Base-by-base conservation (phyloP, 139 green algal species). In the Yamagishiella unicocca region DNA sequence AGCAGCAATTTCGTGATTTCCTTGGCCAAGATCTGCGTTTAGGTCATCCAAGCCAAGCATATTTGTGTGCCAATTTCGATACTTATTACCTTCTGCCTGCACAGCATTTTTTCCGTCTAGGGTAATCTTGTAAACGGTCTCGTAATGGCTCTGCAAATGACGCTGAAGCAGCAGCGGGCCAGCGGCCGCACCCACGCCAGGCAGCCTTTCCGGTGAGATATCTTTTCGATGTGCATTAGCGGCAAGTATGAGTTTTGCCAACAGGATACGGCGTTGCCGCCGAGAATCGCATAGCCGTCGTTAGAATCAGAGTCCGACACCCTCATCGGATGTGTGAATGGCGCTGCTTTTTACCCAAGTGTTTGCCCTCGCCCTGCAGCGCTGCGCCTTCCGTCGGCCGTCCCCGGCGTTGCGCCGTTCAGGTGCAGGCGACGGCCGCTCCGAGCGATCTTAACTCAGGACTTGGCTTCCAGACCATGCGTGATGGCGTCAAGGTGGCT, bases 401-500 rank as follows among this genome's bases (percentile, higher is more conserved):
- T 21, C 8, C 38, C 21, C 55, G 78, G 31, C n/a, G 58, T 24
- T 46, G 58, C 38, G 31, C 79, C 12, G 62, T 92, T 31, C 24
- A 29, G 35, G 84, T 89, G 25, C 79, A 67, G 29, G 85, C 85
- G 35, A 85, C 85, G 24, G 85, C 89, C 50, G 33, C 66, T 29
- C 29, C 45, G 2, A 80, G 64, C 72, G 83, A 86, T 37, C 82
- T 88, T 14, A 87, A 64, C 66, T 35, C 53, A 0, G 50, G 81
- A 31, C 86, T 92, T 43, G 90, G 90, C 76, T 92, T 92, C 86
- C 73, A 92, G 85, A 90, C 86, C 17, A 92, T 92, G 90, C 86
- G 97, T 19, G 92, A 94, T 71, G 97, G 97, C 40, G 91, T 99
- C 40, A 99, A 99, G 95, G 93, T 93, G 58, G 94, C 95, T 25